Percentiles rank a stretch among this genome's conserved stretches.
Evolutionary conservation across 2,329 filamentous ascomycete genomes (phyloP).

Genomic region (Sordariomycetes sp.): DNA sequence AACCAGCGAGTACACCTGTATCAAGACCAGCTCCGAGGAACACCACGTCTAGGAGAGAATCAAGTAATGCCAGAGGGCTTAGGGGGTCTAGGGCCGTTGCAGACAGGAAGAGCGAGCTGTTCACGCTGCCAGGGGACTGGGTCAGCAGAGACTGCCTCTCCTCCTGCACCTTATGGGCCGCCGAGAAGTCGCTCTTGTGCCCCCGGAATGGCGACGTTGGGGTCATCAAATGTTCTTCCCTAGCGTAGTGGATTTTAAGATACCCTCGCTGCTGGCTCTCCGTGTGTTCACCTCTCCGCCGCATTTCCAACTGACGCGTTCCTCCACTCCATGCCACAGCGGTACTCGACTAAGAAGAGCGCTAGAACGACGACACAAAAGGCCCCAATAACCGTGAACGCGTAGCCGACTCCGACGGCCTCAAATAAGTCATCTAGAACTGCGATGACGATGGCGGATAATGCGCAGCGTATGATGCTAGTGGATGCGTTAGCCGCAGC

Average conservation of each 20-base stretch:
- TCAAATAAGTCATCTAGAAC: conserved; percentile 12
- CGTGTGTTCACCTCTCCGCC: no score
- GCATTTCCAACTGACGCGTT: no score
- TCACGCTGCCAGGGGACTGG: conserved; percentile 15
- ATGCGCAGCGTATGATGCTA: conserved; percentile 11
- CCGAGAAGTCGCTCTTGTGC: conserved; percentile 12
- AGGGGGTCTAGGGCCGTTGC: no score
- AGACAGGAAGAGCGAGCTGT: conserved; percentile 3
- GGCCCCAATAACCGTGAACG: conserved; percentile 12
- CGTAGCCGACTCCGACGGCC: conserved; percentile 13
- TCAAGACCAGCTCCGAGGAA: no score
- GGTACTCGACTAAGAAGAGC: conserved; percentile 9
- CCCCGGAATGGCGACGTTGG: conserved; percentile 13
- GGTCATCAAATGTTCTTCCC: conserved; percentile 8
- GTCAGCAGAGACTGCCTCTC: conserved; percentile 12
- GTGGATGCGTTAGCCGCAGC: conserved; percentile 12
- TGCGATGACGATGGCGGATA: conserved; percentile 11
- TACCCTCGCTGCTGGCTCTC: background rate
- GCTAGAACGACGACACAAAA: conserved; percentile 8
- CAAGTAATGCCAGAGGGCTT: no score
- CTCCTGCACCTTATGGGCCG: conserved; percentile 8
- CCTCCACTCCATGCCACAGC: conserved; percentile 1
- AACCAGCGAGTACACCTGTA: conserved; percentile 3
- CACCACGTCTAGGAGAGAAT: no score
- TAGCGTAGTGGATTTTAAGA: conserved; percentile 2